Base-by-base conservation (phyloP, 2,329 filamentous ascomycete species). In the Monilinia aucupariae region DNA sequence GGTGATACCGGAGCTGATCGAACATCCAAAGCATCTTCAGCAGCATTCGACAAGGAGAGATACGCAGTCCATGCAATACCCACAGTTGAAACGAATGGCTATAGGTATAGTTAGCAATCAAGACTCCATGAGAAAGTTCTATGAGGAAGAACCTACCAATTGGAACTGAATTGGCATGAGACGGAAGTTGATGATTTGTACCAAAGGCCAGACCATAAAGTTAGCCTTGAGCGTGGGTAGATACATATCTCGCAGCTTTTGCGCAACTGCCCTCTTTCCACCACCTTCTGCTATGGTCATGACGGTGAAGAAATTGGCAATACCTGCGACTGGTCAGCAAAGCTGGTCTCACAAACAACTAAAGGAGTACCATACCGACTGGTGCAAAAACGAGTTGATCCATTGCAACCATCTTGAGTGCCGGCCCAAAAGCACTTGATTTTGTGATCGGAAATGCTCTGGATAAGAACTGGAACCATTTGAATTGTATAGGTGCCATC, bases 11-110 rank as follows among this genome's bases (percentile, higher is more conserved):
- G 72, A 64, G 69, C 71, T 66, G 72, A 72, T 66, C 68, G 66
- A 63, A 68, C 68, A 60, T 72, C 72, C 58, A 68, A 61, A 22
- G 63, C 71, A 64, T 75, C 73, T 66, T 96, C 91, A 3, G 91
- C 81, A 6, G 92, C 88, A 77, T 97, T 97, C 66, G 89, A 90
- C 59, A 99, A 82, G 3, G 92, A 97, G 13, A 99, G 85, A 76
- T 97, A 99, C 25, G 92, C 93, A 13, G 94, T 97, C 94, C 93
- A 97, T 41, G 92, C 92, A 71, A 97, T 97, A 81, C 93, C 93
- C 62, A 99, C 78, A 10, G 91, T 96, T 20, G 93, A 97, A 10
- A 97, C 93, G 74, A 99, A 97, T 0, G 93, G 93, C 92, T 96
- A 48, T 49, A 32, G 22, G 30, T 15, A 25, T 63, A 2, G 20